Base-by-base conservation (phyloP, 495 filamentous ascomycete genomes). In the Aspergillus biplanus region DNA sequence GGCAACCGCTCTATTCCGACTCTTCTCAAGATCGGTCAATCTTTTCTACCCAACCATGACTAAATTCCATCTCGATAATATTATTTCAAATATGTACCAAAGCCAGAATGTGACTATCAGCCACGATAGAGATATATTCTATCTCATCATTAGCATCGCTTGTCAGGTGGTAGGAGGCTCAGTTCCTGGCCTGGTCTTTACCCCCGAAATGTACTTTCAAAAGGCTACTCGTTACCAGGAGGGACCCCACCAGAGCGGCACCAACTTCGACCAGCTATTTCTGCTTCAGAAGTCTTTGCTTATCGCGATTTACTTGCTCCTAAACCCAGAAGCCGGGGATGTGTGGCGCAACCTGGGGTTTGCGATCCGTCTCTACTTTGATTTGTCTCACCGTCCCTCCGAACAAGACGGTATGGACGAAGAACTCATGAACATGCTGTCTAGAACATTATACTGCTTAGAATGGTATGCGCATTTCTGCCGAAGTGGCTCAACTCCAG, bases 321-420 rank as follows among this genome's bases (percentile, higher is more conserved):
- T 49, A n/a, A 49, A 16, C 46, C 46, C 46, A 2, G 46, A 21
- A 7, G 12, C 15, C 18, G 46, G 46, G 16, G 46, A 49, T 21
- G 18, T 49, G 18, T 49, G 46, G 46, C 46, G 46, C 7, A 16
- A 49, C 46, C 46, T 49, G 5, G 46, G 46, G 46, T 49, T 49
- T 49, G 46, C 46, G 8, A 49, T 49, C 18, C 46, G 46, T 16
- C 46, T 49, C 8, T 49, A 49, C 18, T 49, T 49, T 49, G 46
- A 49, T 18, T 3, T 49, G 13, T 49, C 46, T 21, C 46, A 49
- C 18, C 46, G 46, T n/a, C 46, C 46, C 8, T 49, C 13, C 8
- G 46, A 49, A 21, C 15, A 49, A 3, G 46, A 49, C 16, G 46
- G 46, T 3, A 49, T 49, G 46, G 16, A 49, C 16, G 46, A 49